phyloP scores from a whole-genome alignment of 805 yeast species.

The Yarrowia sp. region DNA sequence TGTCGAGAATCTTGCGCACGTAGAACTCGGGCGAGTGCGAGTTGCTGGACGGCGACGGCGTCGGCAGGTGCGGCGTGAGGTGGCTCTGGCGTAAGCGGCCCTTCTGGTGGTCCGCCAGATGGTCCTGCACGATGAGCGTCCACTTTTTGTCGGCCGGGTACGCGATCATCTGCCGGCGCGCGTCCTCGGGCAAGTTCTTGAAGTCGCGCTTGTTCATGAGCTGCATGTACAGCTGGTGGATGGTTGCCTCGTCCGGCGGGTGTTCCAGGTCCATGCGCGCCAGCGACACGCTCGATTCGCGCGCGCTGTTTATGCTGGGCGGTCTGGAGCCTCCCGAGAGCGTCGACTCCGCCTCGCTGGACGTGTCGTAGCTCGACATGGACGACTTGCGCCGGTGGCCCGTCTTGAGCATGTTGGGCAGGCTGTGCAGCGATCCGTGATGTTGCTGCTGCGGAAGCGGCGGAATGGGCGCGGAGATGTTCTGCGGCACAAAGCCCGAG shows the following conservation, averaged over 20 bases:
- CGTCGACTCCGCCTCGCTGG: constrained; percentile 1
- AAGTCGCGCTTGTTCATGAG: constrained; percentile 76
- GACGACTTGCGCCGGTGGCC: constrained; percentile 15
- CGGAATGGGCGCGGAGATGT: constrained; percentile 34
- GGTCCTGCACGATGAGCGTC: constrained; percentile 87
- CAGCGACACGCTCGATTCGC: neutral
- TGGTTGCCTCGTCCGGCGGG: constrained; percentile 63
- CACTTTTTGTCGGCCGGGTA: constrained; percentile 80
- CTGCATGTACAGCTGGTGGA: constrained; percentile 72
- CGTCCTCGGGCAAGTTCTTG: constrained; percentile 63
- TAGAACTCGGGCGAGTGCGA: constrained; percentile 66
- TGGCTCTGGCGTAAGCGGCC: constrained; percentile 40
- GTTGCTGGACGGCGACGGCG: constrained; percentile 28
- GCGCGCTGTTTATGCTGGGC: neutral
- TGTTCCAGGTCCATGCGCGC: constrained; percentile 48
- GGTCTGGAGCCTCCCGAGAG: neutral
- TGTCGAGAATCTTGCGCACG: constrained; percentile 69
- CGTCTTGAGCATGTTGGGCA: constrained; percentile 14
- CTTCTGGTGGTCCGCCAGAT: constrained; percentile 69
- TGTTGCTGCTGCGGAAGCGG: constrained; percentile 33
- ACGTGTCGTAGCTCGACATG: constrained; percentile 11
- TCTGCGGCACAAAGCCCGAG: constrained; percentile 32
- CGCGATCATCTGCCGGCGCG: constrained; percentile 70
- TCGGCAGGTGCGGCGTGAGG: constrained; percentile 29
- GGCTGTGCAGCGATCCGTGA: constrained; percentile 14